Conservation (phyloP, 495 filamentous ascomycete genomes). For the Penicillium odoratum region DNA sequence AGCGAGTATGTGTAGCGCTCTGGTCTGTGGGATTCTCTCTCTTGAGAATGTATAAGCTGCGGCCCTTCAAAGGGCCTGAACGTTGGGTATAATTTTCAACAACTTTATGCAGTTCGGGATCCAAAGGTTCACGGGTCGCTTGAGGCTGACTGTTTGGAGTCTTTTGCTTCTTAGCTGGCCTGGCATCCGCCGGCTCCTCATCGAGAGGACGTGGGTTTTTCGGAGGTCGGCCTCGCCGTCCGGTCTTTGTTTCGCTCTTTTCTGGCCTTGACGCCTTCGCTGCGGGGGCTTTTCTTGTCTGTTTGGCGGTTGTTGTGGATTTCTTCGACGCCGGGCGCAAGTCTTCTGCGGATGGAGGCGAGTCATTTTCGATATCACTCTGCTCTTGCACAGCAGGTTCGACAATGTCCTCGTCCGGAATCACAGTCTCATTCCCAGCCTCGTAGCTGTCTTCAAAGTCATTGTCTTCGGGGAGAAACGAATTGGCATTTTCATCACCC, state of each 20-base stretch:
- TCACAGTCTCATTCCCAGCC: slow-evolving; percentile 28
- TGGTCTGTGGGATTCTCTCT: slow-evolving; percentile 60
- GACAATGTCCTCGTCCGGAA: slow-evolving; percentile 21
- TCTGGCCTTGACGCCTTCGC: slow-evolving; percentile 15
- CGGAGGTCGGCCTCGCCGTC: slow-evolving; percentile 36
- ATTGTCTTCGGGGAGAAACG: slow-evolving; percentile 27
- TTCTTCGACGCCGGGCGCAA: slow-evolving; percentile 9
- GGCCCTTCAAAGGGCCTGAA: slow-evolving; percentile 49
- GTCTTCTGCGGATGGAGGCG: slow-evolving; percentile 15
- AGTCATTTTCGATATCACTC: slow-evolving; percentile 58
- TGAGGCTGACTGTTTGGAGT: slow-evolving; percentile 15
- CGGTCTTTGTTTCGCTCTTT: slow-evolving; percentile 22
- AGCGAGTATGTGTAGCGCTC: slow-evolving; percentile 52
- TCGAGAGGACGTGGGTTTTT: slow-evolving; percentile 25
- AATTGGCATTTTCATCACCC: slow-evolving; percentile 36
- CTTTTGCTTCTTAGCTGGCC: slow-evolving; percentile 40
- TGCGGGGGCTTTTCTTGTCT: slow-evolving; percentile 12
- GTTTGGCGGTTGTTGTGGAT: slow-evolving; percentile 13
- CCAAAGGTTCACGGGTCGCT: slow-evolving; percentile 21
- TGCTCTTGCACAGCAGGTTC: slow-evolving; percentile 56
- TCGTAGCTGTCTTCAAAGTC: slow-evolving; percentile 31
- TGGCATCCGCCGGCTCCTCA: slow-evolving; percentile 26
- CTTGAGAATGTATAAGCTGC: slow-evolving; percentile 70
- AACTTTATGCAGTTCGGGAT: slow-evolving; percentile 40
- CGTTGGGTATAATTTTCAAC: slow-evolving; percentile 46